Evolutionary conservation across 192 early-diverging fungal species (phyloP), one percentile per base, ranked within the genome.

Genomic region (Entomortierella lignicola): DNA sequence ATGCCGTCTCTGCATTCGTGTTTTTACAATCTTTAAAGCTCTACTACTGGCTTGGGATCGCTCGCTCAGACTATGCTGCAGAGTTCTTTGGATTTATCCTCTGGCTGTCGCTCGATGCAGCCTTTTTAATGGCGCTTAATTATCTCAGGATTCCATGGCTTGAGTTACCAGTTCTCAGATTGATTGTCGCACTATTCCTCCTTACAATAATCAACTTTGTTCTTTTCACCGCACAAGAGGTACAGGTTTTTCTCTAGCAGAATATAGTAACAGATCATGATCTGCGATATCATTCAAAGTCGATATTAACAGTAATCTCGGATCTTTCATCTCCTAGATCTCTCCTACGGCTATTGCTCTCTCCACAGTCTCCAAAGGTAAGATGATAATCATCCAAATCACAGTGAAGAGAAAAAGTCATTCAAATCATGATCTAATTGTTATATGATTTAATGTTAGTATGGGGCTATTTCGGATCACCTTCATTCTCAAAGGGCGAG

Each of bases 81-180:
- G 63, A 74, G 54, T 85, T 77, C 41, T 72, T 65, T 53, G 74
- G 77, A 3, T 48, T 81, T 11, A 39, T 87, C 25, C 69, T 73
- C 0, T 87, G 86, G 86, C 71, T 72, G 21, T 29, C 72, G 3
- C 29, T 80, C 11, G 86, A 87, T 50, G 60, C 64, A 0, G 20
- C 58, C 8, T 87, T 80, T 65, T 50, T 87, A 1, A 44, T 77
- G 43, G 65, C 63, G 0, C 64, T 87, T 8, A 74, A 75, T 51
- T 71, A 84, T 39, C 68, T 73, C 4, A 56, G 71, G 60, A 85
- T 87, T 34, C 86, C 86, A 12, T 87, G 86, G 86, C 66, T 87
- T 1, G 82, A 87, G 29, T 65, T 87, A 21, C 77, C 80, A 37
- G n/a, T 51, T n/a, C 5, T 80, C 23, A 66, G 72, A 18, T 31